These are phyloP conservation scores for Musa itinerans DNA, from an alignment of 176 grass and related monocot species.

Conservation along the genomic window DNA sequence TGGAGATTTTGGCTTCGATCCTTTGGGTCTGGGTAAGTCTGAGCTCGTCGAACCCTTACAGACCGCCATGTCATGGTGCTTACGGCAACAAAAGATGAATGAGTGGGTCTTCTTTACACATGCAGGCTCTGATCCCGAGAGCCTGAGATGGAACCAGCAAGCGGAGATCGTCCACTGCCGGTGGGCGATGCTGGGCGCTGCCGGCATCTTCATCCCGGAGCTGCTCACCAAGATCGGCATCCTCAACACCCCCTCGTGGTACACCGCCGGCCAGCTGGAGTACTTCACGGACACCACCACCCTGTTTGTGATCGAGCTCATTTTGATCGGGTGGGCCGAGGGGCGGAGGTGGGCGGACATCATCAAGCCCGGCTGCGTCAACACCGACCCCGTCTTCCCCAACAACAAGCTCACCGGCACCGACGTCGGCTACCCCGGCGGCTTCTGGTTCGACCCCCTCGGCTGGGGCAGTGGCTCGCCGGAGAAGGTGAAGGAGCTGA, in stretches of 20 bases:
- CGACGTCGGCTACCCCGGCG: conserved; percentile 96
- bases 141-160: conserved; percentile 86
- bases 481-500: conserved; percentile 87
- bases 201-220: conserved; percentile 98
- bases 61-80: background rate
- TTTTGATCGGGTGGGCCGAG: conserved; percentile 95
- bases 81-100: background rate
- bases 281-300: conserved; percentile 99
- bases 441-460: conserved; percentile 94
- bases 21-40: conserved; percentile 71
- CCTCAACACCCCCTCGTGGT: conserved; percentile 95
- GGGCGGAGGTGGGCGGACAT: conserved; percentile 97
- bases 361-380: conserved; percentile 88
- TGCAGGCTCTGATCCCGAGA: conserved; percentile 94
- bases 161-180: conserved; percentile 95
- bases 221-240: conserved; percentile 89
- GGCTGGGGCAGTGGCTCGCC: conserved; percentile 73
- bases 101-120: too few relatives aligned
- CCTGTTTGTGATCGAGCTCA: conserved; percentile 87
- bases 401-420: conserved; percentile 98
- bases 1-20: conserved; percentile 94
- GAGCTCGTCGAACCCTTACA: too few relatives aligned
- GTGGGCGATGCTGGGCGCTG: conserved; percentile 98
- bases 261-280: conserved; percentile 63
- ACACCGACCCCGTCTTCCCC: conserved; percentile 96